These are phyloP conservation scores for Buxus sempervirens DNA, from an alignment of 164 flowering plant genomes.

Conservation along the genomic window DNA sequence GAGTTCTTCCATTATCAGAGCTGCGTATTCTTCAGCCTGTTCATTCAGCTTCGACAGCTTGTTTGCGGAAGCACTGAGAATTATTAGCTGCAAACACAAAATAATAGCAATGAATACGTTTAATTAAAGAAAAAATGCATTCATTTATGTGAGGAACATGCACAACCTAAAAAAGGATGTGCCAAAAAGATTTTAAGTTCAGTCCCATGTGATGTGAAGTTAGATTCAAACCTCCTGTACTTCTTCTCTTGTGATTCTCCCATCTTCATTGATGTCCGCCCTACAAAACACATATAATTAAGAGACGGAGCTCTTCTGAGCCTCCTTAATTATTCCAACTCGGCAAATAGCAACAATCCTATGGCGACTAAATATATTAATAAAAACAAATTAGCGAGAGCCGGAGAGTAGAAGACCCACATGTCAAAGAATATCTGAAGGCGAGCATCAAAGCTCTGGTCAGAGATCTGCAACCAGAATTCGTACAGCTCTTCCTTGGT, in stretches of 20 bases:
- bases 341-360: too few species aligned
- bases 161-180: too few species aligned
- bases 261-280: conserved; percentile 94
- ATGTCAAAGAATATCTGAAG: conserved; percentile 97
- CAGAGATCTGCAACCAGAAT: conserved; percentile 86
- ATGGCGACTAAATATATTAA: too few species aligned
- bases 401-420: conserved; percentile 28
- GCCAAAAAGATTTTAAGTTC: too few species aligned
- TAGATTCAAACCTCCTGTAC: conserved; percentile 67
- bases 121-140: background rate
- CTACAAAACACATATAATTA: conserved; percentile 29
- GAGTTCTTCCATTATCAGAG: conserved; percentile 93
- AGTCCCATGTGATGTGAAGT: too few species aligned
- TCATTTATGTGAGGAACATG: too few species aligned
- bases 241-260: conserved; percentile 84
- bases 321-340: too few species aligned
- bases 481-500: conserved; percentile 80
- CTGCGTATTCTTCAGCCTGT: conserved; percentile 84
- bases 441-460: conserved; percentile 94
- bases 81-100: conserved; percentile 55
- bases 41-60: conserved; percentile 78
- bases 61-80: conserved; percentile 96
- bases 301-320: too few species aligned
- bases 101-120: background rate
- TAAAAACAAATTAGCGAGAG: too few species aligned